Evolutionary conservation across 129 eudicot species (phyloP), one percentile per base, ranked within the genome.

Genomic region (Apium graveolens): DNA sequence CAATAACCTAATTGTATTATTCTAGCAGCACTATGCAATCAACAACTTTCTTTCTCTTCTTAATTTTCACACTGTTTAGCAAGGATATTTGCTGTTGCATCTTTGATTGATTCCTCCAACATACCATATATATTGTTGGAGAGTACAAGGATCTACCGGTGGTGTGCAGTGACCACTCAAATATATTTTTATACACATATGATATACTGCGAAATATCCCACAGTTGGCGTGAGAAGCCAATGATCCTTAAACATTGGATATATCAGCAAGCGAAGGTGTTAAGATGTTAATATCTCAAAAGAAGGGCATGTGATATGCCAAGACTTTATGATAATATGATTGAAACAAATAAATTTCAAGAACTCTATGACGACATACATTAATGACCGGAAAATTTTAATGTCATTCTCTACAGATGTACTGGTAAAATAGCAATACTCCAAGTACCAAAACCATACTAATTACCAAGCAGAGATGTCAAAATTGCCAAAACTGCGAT

Each of bases 401-500:
- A n/a, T 73, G 20, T 73, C 76, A 73, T 42, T 14, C 41, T 66
- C 37, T 31, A 27, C 37, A 66, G 46, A 73, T 73, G 53, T 41
- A 41, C 29, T 71, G 3, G 41, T 71, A 71, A 71, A 26, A 8
- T 10, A 71, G 35, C 35, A 76, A 34, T 53, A 5, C 12, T 38
- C 42, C 68, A 60, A 66, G 37, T 29, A 2, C 65, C 69, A 73
- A 78, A 73, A 48, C 7, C 26, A 39, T 63, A 82, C 86, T 70
- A 93, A 90, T 88, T 91, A 49, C 89, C 90, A 80, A 89, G 53
- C 38, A 95, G 87, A 80, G 83, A 88, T 76, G 99, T 85, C 84
- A 95, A 82, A 85, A 86, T 38, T 77, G 99, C 99, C 89, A 95
- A 90, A 84, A 95, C 92, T 68, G 86, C 97, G 78, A 95, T 81